Evolutionary conservation across 371 early-diverging fungal genomes (phyloP), one percentile per base, ranked within the genome.

Genomic region (Syncephalastrum racemosum): DNA sequence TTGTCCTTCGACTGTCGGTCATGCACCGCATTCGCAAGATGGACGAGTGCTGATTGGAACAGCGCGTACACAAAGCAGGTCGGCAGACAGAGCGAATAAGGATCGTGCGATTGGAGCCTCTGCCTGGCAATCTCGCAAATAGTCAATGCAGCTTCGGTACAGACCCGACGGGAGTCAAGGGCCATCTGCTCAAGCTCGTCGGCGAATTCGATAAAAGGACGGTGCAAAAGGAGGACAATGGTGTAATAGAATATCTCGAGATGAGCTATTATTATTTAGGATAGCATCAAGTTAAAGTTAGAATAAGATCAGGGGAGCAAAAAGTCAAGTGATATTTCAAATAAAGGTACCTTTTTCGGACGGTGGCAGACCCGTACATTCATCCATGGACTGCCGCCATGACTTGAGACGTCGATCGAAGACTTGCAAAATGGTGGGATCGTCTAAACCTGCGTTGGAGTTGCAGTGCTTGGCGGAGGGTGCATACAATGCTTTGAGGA

Each of bases 171-270:
- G 6, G 60, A 60, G 36, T 31, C 36, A 2, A 31, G 6, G 36
- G 36, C 36, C 36, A 31, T 31, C 36, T 31, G 36, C 36, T 31
- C 36, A 10, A 31, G 36, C 36, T 31, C 36, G 36, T 31, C 36
- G 10, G 36, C 36, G 36, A 68, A 53, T 44, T 72, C 60, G 12
- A 71, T 63, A 60, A 79, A 86, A 0, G 84, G 86, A 40, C 85
- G 64, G 60, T 83, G 85, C 19, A 84, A 60, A 20, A 86, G 55
- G 23, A 84, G 59, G 46, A 81, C 54, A 6, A 77, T 60, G 15
- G 79, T 78, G 50, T 82, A 71, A 42, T 82, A 82, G 15, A 70
- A 75, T 60, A 85, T 69, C 18, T 73, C 71, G 22, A 83, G 50
- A 41, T 73, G 77, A 19, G 71, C 80, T 62, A 68, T 62, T n/a